Base-by-base conservation (phyloP, 2,329 filamentous ascomycete genomes). In the Beauveria asiatica region DNA sequence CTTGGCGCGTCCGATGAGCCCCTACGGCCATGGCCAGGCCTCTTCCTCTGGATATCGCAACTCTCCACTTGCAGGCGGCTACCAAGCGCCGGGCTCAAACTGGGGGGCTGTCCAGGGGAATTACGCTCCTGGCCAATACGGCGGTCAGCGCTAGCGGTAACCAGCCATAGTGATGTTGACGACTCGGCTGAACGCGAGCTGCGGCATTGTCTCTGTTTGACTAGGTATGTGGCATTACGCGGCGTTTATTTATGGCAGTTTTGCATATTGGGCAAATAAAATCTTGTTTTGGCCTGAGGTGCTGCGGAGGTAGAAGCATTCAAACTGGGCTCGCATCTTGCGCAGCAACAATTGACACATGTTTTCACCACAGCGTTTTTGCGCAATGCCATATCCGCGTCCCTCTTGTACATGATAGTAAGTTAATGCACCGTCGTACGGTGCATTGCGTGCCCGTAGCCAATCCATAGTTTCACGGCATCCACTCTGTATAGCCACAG, bases 31-130 rank as follows among this genome's bases (percentile, higher is more conserved):
- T 25, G 65, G 78, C 33, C 67, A 72, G 21, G 72, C 75, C 50
- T 70, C 72, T 33, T 67, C 74, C 44, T 72, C 72, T 7, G 74
- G 74, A 1, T 83, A 83, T 68, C 75, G 80, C 60, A 81, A 78
- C 67, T 81, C 79, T 1, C 78, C 80, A 5, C 71, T 82, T 16
- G 59, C 52, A 5, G 53, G 45, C 19, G 45, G 51, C 21, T 57
- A 61, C 33, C 59, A 56, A 39, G 44, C 37, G 52, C 52, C 45
- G 5, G 46, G 30, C 33, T 37, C 27, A n/a, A 59, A 46, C 39
- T 61, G 59, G 59, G 41, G 45, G n/a, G 52, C n/a, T 13, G 33
- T 10, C 13, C 59, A 49, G 37, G 44, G 27, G 6, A 42, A 23
- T 19, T 61, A 56, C 13, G 37, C 53, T 16, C 3, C 39, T 17